phyloP scores from a whole-genome alignment of 2,329 filamentous ascomycete species.

The Nigrospora osmanthi region DNA sequence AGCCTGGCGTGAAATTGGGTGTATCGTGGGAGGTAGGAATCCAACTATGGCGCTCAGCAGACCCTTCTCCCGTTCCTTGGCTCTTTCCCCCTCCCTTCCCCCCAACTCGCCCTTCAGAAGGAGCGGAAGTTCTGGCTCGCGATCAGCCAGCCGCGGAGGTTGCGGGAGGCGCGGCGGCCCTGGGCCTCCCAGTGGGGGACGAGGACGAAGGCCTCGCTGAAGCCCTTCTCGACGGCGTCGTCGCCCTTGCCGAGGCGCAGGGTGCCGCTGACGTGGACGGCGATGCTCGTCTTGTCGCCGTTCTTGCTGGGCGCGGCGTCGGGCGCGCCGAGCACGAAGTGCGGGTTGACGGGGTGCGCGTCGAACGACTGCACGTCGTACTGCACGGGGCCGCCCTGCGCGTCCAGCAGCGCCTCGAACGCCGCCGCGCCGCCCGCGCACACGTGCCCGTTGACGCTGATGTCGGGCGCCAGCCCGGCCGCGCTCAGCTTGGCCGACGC shows the following conservation, averaged over 20 bases:
- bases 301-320: constrained; percentile 33
- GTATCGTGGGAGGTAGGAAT: too few species aligned
- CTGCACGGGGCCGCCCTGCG: constrained; percentile 30
- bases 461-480: constrained; percentile 52
- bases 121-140: constrained; percentile 66
- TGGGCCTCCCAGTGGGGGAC: constrained; percentile 65
- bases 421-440: constrained; percentile 54
- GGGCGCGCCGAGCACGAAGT: constrained; percentile 51
- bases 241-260: constrained; percentile 60
- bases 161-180: constrained; percentile 42
- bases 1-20: too few species aligned
- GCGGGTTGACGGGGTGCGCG: constrained; percentile 68
- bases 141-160: constrained; percentile 54
- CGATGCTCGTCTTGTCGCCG: constrained; percentile 57
- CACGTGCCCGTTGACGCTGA: constrained; percentile 72
- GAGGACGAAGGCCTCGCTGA: constrained; percentile 74
- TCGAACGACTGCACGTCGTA: constrained; percentile 74
- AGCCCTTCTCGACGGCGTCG: constrained; percentile 59
- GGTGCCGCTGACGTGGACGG: constrained; percentile 66
- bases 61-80: too few species aligned
- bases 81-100: neutral
- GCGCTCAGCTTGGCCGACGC: constrained; percentile 41
- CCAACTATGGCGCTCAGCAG: too few species aligned
- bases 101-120: constrained; percentile 23
- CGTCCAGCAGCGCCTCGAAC: constrained; percentile 61